Evolutionary conservation across 345 rosid genomes (phyloP).

Genomic region (Acer negundo): DNA sequence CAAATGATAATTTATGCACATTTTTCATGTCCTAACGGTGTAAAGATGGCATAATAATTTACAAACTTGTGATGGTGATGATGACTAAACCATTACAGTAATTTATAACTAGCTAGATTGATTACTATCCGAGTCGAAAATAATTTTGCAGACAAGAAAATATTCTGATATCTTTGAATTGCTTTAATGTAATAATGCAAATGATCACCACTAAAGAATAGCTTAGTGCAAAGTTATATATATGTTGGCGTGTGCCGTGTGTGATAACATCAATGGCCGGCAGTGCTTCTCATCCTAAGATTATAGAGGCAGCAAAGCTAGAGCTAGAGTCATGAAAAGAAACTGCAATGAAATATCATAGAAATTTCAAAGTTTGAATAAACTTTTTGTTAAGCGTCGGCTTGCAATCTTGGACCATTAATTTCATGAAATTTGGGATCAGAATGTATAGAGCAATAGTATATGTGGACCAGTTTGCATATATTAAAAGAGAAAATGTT

Average conservation of each 20-base stretch:
- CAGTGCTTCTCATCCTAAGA: neutral
- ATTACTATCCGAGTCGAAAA: neutral
- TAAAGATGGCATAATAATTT: neutral
- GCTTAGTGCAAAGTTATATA: neutral
- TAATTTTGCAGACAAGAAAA: slow-evolving; percentile 10
- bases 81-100: neutral
- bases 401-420: neutral
- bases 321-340: no score
- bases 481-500: slow-evolving; percentile 1
- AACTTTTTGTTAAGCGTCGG: no score
- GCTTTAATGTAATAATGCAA: slow-evolving; percentile 2
- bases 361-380: no score
- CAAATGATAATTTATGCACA: neutral
- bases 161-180: slow-evolving; percentile 4
- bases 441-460: neutral
- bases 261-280: neutral
- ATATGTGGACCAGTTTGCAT: neutral
- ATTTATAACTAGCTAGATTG: neutral
- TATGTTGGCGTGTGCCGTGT: slow-evolving; percentile 1
- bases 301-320: neutral
- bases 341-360: no score
- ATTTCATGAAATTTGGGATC: neutral
- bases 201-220: neutral
- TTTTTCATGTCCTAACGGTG: neutral
- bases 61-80: neutral